These are phyloP conservation scores for Flaveria brownii DNA, from an alignment of 129 eudicot genomes.

Conservation along the genomic window DNA sequence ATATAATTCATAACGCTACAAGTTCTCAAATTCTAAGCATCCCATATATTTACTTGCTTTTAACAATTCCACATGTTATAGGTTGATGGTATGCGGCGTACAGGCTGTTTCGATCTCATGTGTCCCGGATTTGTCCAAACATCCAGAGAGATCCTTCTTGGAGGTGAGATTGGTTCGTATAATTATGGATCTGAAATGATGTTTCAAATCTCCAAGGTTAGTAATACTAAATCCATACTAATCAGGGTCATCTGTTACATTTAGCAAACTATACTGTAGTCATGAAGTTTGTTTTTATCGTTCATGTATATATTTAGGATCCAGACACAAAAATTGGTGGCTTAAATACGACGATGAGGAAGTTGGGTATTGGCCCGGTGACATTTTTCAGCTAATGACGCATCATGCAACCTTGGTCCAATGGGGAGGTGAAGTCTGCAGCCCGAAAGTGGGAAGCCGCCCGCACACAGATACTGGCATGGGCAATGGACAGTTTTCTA, in stretches of 20 bases:
- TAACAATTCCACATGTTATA: neutral
- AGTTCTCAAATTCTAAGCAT: neutral
- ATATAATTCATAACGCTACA: neutral
- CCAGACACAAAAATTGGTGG: slow-evolving; percentile 30
- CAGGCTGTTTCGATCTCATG: slow-evolving; percentile 78
- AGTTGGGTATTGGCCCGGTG: slow-evolving; percentile 38
- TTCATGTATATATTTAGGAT: slow-evolving; percentile 23
- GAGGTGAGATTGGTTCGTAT: slow-evolving; percentile 21
- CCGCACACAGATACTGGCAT: slow-evolving; percentile 30
- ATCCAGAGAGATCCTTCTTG: slow-evolving; percentile 23
- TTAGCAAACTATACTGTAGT: neutral
- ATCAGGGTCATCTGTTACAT: too few relatives aligned
- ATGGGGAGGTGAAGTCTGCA: slow-evolving; percentile 41
- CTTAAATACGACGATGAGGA: slow-evolving; percentile 11
- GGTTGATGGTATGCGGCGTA: slow-evolving; percentile 55
- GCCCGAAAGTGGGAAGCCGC: slow-evolving; percentile 30
- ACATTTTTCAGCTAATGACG: neutral
- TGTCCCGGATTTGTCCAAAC: slow-evolving; percentile 83
- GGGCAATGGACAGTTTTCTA: slow-evolving; percentile 26
- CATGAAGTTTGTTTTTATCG: neutral
- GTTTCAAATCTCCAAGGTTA: slow-evolving; percentile 33
- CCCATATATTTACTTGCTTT: too few relatives aligned
- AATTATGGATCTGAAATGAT: slow-evolving; percentile 22
- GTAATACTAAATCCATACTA: neutral
- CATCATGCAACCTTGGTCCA: slow-evolving; percentile 21